Evolutionary conservation across 257 asterid genomes (phyloP).

Genomic region (Solanum medicagineum): DNA sequence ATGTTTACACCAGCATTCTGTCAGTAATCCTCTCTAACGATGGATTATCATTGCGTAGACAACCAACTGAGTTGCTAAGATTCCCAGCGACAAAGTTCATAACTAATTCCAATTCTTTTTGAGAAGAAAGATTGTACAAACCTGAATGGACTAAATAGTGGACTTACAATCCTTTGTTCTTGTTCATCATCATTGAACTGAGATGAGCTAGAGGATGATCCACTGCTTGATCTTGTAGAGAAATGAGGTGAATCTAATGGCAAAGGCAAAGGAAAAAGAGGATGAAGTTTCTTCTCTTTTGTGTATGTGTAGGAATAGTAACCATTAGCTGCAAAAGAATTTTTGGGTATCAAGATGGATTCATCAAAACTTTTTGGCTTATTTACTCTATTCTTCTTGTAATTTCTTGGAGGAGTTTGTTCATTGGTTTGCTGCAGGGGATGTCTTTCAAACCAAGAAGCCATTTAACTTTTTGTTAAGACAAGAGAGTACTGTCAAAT

Average conservation of each 20-base stretch:
- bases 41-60: neutral
- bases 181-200: neutral
- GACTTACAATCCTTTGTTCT: neutral
- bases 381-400: neutral
- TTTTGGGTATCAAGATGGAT: neutral
- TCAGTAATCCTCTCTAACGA: neutral
- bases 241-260: constrained; percentile 5
- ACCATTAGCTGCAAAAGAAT: neutral
- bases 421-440: neutral
- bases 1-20: neutral
- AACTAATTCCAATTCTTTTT: neutral
- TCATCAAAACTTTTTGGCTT: neutral
- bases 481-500: neutral
- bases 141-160: neutral
- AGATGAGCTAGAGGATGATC: neutral
- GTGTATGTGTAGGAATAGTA: neutral
- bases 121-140: neutral
- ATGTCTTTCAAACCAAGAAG: neutral
- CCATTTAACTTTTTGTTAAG: neutral
- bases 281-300: neutral
- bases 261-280: constrained; percentile 5
- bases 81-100: neutral
- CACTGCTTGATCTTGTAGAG: neutral
- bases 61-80: neutral
- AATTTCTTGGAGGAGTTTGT: neutral